Evolutionary conservation across 2,329 filamentous ascomycete species (phyloP).

Genomic region (Ophiostoma piceae): DNA sequence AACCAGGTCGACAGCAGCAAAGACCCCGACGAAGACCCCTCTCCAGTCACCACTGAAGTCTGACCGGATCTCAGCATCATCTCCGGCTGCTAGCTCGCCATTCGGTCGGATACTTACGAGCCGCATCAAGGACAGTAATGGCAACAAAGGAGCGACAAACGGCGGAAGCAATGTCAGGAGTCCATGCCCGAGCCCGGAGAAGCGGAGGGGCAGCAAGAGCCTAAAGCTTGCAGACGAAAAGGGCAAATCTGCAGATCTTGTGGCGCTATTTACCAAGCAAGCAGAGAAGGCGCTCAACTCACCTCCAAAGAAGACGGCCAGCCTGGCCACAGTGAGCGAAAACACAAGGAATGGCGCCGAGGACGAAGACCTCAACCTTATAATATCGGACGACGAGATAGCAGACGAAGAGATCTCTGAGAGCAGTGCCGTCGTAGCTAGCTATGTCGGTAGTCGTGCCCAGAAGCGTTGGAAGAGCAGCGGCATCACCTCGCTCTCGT

Average conservation of each 20-base stretch:
- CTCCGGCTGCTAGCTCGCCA: constrained; percentile 17
- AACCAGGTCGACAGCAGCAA: constrained; percentile 32
- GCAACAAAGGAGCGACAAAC: constrained; percentile 22
- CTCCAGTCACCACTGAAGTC: constrained; percentile 20
- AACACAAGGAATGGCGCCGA: neutral
- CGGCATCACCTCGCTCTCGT: neutral
- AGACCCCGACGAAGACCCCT: constrained; percentile 16
- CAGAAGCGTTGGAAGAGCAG: constrained; percentile 47
- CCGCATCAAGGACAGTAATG: constrained; percentile 18
- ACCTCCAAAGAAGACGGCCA: constrained; percentile 31
- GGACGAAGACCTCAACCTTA: neutral
- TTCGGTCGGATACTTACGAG: constrained; percentile 23
- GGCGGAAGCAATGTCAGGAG: constrained; percentile 32
- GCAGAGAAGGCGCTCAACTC: constrained; percentile 44
- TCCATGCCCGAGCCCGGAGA: constrained; percentile 45
- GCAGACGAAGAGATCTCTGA: constrained; percentile 51
- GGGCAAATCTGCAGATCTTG: constrained; percentile 52
- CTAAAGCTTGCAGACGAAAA: constrained; percentile 42
- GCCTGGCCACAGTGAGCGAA: neutral
- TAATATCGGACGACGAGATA: constrained; percentile 43
- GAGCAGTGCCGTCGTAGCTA: constrained; percentile 46
- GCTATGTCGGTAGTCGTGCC: constrained; percentile 52
- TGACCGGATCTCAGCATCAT: constrained; percentile 27
- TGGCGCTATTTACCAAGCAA: constrained; percentile 58
- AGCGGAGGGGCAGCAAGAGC: constrained; percentile 29